Base-by-base conservation (phyloP, 345 rosid species). In the Syzygium oleosum region DNA sequence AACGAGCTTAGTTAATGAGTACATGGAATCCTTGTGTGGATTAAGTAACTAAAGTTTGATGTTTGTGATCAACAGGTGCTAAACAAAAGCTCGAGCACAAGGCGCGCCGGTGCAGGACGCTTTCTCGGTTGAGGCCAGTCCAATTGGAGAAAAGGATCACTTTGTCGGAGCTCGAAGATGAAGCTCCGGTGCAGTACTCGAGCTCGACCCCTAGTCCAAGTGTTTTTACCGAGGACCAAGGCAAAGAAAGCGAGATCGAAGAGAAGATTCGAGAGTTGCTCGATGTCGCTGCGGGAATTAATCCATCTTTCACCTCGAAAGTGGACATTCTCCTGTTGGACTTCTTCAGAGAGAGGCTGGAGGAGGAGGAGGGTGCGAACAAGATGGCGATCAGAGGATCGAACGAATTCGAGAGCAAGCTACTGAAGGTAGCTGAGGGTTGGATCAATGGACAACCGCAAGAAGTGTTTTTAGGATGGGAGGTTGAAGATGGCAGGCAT, bases 81-180 rank as follows among this genome's bases (percentile, higher is more conserved):
- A 94, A 92, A 53, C 92, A 92, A 52, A 94, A 92, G 90, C 86
- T 85, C 1, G 85, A 86, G 88, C 91, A 88, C 84, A 95, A 91
- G 87, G 84, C 86, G 21, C 87, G 87, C 59, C 89, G 93, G 46
- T 86, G 93, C 27, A 91, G 91, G 88, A 87, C 86, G 34, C 91
- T 93, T 23, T 90, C 93, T 87, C 91, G 83, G 11, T 56, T 97
- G 86, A 91, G 93, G 68, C 98, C 99, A 13, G 51, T 94, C 63
- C 93, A 95, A 78, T 84, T 97, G 89, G 97, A 94, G 87, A 93
- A 91, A 87, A 93, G 94, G 87, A 92, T 96, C 31, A 91, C 91
- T 16, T 52, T 63, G 12, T 87, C 88, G 52, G 90, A 91, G 65
- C 83, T 84, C 11, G 89, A 94, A 9, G 86, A 94, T 78, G 88